phyloP scores from a whole-genome alignment of 257 asterid species.

The Ligustrum vulgare region DNA sequence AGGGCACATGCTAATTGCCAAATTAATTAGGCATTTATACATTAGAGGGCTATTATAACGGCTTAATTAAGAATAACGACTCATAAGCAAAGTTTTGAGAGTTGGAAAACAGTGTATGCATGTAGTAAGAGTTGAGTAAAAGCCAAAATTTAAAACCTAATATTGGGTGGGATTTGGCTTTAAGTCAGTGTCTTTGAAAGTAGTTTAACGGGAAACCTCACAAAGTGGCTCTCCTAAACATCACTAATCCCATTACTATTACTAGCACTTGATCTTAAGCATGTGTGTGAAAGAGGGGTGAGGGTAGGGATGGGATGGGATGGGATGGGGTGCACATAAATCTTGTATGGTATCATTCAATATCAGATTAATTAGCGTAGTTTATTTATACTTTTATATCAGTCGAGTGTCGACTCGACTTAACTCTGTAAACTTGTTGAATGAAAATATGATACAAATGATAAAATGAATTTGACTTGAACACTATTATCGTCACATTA shows the following conservation, averaged over 20 bases:
- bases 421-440: not conserved
- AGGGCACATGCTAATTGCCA: not conserved
- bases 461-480: not conserved
- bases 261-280: conserved; percentile 1
- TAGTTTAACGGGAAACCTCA: not conserved
- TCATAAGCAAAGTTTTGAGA: not conserved
- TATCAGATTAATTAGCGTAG: too few species aligned
- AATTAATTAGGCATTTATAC: not conserved
- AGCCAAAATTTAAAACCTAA: not conserved
- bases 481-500: not conserved
- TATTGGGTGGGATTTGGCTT: conserved; percentile 7
- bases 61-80: not conserved
- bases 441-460: too few species aligned
- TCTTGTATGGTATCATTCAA: too few species aligned
- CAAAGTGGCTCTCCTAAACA: conserved; percentile 5
- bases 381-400: not conserved
- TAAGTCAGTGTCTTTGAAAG: conserved; percentile 10
- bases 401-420: not conserved
- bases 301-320: not conserved
- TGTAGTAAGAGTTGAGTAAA: conserved; percentile 2
- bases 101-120: not conserved
- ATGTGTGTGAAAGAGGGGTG: not conserved
- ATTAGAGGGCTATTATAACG: too few species aligned
- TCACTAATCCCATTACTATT: conserved; percentile 7
- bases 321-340: too few species aligned